Evolutionary conservation across 1,139 yeast genomes (phyloP).

Genomic region (Scheffersomyces quercinus): DNA sequence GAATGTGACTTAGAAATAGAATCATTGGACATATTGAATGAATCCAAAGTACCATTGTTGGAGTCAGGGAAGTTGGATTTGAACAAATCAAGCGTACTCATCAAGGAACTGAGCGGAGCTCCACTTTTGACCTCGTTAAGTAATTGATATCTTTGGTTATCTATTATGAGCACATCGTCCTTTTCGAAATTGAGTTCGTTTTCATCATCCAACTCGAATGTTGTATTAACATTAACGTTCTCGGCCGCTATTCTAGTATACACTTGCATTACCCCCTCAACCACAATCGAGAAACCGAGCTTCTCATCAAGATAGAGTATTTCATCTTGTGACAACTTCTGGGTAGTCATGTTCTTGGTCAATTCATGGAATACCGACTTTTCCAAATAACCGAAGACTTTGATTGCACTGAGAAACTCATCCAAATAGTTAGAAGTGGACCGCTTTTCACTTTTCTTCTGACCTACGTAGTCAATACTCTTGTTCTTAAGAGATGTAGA

Average conservation of each 20-base stretch:
- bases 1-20: neutral
- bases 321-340: constrained; percentile 77
- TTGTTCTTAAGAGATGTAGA: constrained; percentile 3
- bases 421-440: constrained; percentile 60
- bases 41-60: constrained; percentile 35
- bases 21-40: constrained; percentile 17
- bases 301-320: constrained; percentile 65
- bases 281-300: constrained; percentile 89
- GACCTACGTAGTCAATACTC: constrained; percentile 23
- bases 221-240: constrained; percentile 8
- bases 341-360: constrained; percentile 90
- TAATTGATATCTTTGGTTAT: constrained; percentile 65
- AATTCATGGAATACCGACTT: constrained; percentile 88
- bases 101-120: constrained; percentile 78
- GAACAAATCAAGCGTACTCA: constrained; percentile 71
- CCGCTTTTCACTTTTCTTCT: constrained; percentile 32
- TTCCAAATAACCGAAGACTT: constrained; percentile 91
- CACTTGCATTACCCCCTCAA: constrained; percentile 86
- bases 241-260: constrained; percentile 55
- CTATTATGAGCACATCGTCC: constrained; percentile 46
- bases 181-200: constrained; percentile 29
- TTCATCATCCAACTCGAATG: constrained; percentile 10
- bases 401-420: constrained; percentile 86
- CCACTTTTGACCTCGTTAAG: constrained; percentile 87
- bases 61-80: constrained; percentile 13